A percentile compares a stretch with the other conserved stretches of the same genome.
These are phyloP conservation scores for Cystobasidium slooffiae DNA, from an alignment of 1,284 basidiomycete species.

Conservation along the genomic window DNA sequence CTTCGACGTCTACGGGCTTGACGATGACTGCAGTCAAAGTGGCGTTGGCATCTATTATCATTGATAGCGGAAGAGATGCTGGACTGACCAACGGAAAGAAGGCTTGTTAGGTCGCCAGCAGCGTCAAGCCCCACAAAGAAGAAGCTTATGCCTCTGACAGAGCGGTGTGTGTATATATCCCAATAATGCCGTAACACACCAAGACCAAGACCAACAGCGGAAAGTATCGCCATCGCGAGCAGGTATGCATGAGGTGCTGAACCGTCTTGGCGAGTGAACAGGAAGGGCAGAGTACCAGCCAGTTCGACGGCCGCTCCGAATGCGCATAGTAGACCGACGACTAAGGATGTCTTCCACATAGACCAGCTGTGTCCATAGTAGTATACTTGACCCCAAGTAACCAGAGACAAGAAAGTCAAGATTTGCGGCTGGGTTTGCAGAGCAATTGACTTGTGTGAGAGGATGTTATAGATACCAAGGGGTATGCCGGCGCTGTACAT, in stretches of 20 bases:
- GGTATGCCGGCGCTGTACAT: background rate
- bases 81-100: constrained; percentile 42
- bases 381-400: constrained; percentile 49
- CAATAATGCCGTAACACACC: constrained; percentile 50
- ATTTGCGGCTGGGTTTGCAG: constrained; percentile 50
- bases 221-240: constrained; percentile 45
- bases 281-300: constrained; percentile 31
- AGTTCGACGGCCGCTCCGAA: constrained; percentile 28
- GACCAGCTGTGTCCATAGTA: constrained; percentile 45
- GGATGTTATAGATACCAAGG: constrained; percentile 48
- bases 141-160: constrained; percentile 48
- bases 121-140: constrained; percentile 50
- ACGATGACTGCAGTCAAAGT: constrained; percentile 11
- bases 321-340: background rate
- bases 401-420: constrained; percentile 45
- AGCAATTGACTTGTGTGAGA: constrained; percentile 45
- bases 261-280: background rate
- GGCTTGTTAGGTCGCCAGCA: constrained; percentile 46
- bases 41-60: background rate
- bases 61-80: background rate
- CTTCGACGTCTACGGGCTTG: constrained; percentile 33
- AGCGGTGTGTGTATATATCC: constrained; percentile 47
- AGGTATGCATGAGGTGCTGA: constrained; percentile 22
- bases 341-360: constrained; percentile 12
- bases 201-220: constrained; percentile 44